Evolutionary conservation across 192 early-diverging fungal genomes (phyloP).

Genomic region (Funneliformis mosseae): DNA sequence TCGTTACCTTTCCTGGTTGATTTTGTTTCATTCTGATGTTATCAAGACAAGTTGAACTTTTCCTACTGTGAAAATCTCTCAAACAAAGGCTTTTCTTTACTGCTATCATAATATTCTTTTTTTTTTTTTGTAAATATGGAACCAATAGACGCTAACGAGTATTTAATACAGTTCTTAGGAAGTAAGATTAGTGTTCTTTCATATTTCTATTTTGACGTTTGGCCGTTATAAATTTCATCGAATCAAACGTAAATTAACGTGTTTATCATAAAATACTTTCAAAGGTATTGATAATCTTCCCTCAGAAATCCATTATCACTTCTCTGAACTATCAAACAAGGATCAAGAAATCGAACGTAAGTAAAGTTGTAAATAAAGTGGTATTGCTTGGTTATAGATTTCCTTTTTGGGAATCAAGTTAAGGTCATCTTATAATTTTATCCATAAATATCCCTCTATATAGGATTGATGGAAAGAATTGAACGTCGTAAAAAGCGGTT

Average conservation of each 20-base stretch:
- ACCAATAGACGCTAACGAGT: conserved; percentile 29
- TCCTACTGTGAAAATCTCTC: neutral
- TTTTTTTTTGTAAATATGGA: conserved; percentile 15
- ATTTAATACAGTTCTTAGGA: conserved; percentile 25
- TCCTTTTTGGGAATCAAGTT: neutral
- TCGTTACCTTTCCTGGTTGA: neutral
- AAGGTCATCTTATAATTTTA: too few relatives aligned
- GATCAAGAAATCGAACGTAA: conserved; percentile 25
- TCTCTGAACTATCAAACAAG: conserved; percentile 19
- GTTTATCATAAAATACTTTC: neutral
- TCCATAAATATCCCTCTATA: neutral
- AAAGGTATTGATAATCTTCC: conserved; percentile 25
- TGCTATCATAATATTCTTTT: neutral
- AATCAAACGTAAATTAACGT: conserved; percentile 8
- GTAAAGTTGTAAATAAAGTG: neutral
- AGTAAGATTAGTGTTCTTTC: neutral
- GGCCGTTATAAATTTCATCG: neutral
- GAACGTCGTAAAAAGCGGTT: conserved; percentile 16
- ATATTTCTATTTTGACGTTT: neutral
- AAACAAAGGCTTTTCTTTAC: neutral
- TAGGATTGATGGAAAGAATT: conserved; percentile 7
- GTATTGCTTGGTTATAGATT: neutral
- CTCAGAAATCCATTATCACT: conserved; percentile 25
- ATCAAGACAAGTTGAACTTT: neutral
- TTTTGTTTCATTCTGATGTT: neutral